A percentile compares a stretch with the other conserved stretches of the same genome.
Conservation (phyloP, 495 filamentous ascomycete genomes). For the Patellaria atrata region DNA sequence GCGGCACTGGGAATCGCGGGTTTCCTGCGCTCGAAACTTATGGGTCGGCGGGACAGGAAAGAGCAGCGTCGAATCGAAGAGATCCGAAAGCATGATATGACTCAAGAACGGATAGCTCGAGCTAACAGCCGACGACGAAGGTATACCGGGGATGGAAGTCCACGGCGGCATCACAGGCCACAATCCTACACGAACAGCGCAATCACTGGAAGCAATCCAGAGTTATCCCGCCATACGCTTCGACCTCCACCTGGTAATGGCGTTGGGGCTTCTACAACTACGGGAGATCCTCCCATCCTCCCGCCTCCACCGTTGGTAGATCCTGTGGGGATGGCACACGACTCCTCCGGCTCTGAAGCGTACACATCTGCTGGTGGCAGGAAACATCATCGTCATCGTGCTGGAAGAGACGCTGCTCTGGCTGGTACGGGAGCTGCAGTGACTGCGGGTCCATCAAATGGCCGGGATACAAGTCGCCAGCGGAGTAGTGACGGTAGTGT, state of each 20-base stretch:
- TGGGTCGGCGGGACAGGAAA: slow-evolving; percentile 42
- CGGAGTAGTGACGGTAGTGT: slow-evolving; percentile 30
- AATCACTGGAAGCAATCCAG: slow-evolving; percentile 22
- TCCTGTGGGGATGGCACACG: slow-evolving; percentile 43
- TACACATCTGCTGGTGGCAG: slow-evolving; percentile 37
- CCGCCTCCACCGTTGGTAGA: slow-evolving; percentile 37
- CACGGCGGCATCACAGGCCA: slow-evolving; percentile 6
- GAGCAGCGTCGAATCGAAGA: slow-evolving; percentile 51
- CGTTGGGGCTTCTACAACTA: slow-evolving; percentile 25
- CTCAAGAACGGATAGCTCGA: slow-evolving; percentile 45
- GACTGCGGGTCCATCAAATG: slow-evolving; percentile 31
- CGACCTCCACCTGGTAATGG: slow-evolving; percentile 19
- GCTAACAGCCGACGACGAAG: slow-evolving; percentile 34
- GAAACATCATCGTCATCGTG: slow-evolving; percentile 32
- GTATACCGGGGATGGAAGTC: slow-evolving; percentile 20
- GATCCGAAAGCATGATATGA: slow-evolving; percentile 39
- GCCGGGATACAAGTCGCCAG: slow-evolving; percentile 22
- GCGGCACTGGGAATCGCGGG: slow-evolving; percentile 52
- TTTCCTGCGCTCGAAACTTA: slow-evolving; percentile 50
- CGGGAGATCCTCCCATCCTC: slow-evolving; percentile 22
- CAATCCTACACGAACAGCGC: slow-evolving; percentile 14
- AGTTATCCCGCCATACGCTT: slow-evolving; percentile 17
- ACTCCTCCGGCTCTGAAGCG: slow-evolving; percentile 44
- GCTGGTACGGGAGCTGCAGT: slow-evolving; percentile 30
- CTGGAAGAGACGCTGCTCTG: slow-evolving; percentile 19